Percentiles rank a stretch among this genome's conserved stretches.
Evolutionary conservation across 225 moss, liverwort and hornwort genomes (phyloP).

Genomic region (Polytrichum commune): DNA sequence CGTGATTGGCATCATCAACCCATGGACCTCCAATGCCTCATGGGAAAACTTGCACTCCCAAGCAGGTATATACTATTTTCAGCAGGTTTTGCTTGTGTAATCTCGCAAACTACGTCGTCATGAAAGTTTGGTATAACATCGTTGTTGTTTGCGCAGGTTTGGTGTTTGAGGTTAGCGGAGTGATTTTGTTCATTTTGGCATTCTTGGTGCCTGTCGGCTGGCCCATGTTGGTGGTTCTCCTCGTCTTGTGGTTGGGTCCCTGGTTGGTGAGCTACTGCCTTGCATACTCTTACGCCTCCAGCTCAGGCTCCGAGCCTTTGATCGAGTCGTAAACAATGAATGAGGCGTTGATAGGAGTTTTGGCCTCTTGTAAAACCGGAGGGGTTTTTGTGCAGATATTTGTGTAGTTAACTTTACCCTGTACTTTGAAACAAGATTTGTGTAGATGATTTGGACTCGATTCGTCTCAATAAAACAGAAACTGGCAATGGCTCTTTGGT

Average conservation of each 20-base stretch:
- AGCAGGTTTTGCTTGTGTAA: no score
- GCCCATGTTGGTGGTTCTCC: constrained; percentile 15
- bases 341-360: no score
- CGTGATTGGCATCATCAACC: constrained; percentile 46
- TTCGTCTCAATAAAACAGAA: no score
- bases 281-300: constrained; percentile 21
- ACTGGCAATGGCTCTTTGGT: no score
- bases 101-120: neutral
- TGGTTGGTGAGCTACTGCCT: constrained; percentile 27
- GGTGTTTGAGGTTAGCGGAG: constrained; percentile 31
- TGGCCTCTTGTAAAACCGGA: neutral
- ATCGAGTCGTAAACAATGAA: constrained; percentile 4
- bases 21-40: constrained; percentile 32
- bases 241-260: constrained; percentile 31
- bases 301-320: constrained; percentile 28
- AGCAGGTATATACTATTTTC: neutral
- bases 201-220: constrained; percentile 44
- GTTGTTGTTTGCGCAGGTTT: constrained; percentile 11
- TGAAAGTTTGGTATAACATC: neutral
- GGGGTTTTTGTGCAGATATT: neutral
- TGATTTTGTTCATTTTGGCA: constrained; percentile 38
- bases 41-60: constrained; percentile 35
- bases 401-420: no score
- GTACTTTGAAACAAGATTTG: no score
- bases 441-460: no score